Conservation (phyloP, 202 grass and related monocot species). For the Panicum hallii region DNA sequence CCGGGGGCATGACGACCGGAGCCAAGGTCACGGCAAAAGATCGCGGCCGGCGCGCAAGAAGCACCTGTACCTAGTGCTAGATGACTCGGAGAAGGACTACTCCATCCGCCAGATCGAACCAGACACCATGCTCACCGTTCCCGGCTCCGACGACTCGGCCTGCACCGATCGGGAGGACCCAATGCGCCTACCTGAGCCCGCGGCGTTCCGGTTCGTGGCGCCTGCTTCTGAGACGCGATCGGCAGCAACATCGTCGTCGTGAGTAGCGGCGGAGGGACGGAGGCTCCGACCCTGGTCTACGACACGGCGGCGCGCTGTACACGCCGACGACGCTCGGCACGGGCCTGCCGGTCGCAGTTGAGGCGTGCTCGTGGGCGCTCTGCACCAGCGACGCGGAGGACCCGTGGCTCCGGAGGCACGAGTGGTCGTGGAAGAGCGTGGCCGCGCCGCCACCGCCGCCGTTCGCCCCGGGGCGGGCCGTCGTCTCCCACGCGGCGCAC, state of each 20-base stretch:
- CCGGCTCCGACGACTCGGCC: neutral
- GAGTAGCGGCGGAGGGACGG: neutral
- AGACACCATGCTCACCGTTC: neutral
- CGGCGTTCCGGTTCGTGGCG: neutral
- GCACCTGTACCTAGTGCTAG: neutral
- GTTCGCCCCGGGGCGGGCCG: neutral
- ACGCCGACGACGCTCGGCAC: neutral
- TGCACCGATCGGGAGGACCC: neutral
- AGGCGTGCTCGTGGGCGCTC: neutral
- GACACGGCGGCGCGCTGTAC: neutral
- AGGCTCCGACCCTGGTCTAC: neutral
- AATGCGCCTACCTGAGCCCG: neutral
- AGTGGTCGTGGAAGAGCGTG: slow-evolving; percentile 13
- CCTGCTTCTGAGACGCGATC: neutral
- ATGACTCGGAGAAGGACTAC: neutral
- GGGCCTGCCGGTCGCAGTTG: neutral
- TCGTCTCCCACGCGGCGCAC: neutral
- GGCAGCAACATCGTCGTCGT: neutral
- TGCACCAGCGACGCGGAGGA: neutral
- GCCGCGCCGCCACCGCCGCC: neutral
- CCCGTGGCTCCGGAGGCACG: neutral
- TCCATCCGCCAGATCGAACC: neutral
- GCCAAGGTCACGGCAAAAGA: neutral
- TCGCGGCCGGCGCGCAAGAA: neutral
- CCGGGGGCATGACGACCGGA: neutral